These are phyloP conservation scores for Arthrinium puccinioides DNA, from an alignment of 2,329 filamentous ascomycete species.

Conservation along the genomic window DNA sequence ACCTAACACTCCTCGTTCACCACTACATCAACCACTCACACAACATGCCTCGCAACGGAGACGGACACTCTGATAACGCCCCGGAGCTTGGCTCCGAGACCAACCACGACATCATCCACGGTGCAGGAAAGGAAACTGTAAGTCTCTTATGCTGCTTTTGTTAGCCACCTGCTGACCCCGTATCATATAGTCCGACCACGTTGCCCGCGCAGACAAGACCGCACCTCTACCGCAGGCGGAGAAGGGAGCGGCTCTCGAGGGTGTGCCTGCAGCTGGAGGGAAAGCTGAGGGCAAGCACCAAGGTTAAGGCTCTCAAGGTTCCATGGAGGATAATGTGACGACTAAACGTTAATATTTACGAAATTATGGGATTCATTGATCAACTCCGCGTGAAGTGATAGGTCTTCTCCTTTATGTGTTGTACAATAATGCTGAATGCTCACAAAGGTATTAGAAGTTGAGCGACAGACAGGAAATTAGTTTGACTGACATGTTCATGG, in stretches of 20 bases:
- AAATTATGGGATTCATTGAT: too few relatives aligned
- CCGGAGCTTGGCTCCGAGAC: conserved; percentile 21
- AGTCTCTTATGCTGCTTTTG: too few relatives aligned
- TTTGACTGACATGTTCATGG: too few relatives aligned
- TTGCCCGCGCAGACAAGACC: conserved; percentile 41
- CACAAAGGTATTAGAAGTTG: too few relatives aligned
- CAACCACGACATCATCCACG: conserved; percentile 36
- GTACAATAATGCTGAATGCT: too few relatives aligned
- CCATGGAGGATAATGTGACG: too few relatives aligned
- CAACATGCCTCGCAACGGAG: conserved; percentile 44
- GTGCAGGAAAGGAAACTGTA: conserved; percentile 24
- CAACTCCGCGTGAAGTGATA: too few relatives aligned
- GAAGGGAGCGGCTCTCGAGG: conserved; percentile 33
- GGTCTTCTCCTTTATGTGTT: too few relatives aligned
- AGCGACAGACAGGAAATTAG: too few relatives aligned
- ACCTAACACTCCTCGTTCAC: background rate
- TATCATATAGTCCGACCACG: conserved; percentile 19
- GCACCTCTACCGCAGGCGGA: conserved; percentile 39
- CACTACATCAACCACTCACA: background rate
- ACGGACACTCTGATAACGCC: conserved; percentile 39
- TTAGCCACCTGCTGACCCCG: background rate
- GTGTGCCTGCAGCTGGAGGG: conserved; percentile 34
- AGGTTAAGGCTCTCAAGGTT: conserved; percentile 24
- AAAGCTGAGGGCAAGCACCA: conserved; percentile 35
- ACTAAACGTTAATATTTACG: too few relatives aligned